These are phyloP conservation scores for Colletotrichum eremochloae DNA, from an alignment of 2,329 filamentous ascomycete genomes.

Conservation along the genomic window DNA sequence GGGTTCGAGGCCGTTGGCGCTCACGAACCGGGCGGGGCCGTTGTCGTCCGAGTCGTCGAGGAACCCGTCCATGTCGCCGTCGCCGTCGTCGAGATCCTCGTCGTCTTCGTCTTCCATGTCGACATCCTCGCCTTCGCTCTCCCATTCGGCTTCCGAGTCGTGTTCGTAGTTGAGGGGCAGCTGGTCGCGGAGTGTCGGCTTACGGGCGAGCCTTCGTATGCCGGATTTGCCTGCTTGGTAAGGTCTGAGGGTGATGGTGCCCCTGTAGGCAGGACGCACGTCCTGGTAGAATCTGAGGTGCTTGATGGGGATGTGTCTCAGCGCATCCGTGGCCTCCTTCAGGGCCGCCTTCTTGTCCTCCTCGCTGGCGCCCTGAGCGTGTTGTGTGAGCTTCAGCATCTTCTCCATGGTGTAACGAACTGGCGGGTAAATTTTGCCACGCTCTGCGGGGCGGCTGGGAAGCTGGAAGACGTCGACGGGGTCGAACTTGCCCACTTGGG, in stretches of 20 bases:
- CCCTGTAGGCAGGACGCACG: slow-evolving; percentile 78
- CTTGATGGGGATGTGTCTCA: slow-evolving; percentile 73
- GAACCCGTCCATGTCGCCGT: slow-evolving; percentile 92
- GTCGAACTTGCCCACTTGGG: slow-evolving; percentile 57
- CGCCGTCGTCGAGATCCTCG: slow-evolving; percentile 81
- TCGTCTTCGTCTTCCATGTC: slow-evolving; percentile 75
- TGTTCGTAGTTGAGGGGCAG: slow-evolving; percentile 81
- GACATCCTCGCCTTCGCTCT: slow-evolving; percentile 78
- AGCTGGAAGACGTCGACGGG: slow-evolving; percentile 62
- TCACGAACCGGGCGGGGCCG: slow-evolving; percentile 67
- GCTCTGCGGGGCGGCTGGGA: slow-evolving; percentile 52
- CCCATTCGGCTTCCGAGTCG: slow-evolving; percentile 90
- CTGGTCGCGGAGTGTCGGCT: slow-evolving; percentile 68
- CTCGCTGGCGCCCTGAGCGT: slow-evolving; percentile 53
- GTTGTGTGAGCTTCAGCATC: slow-evolving; percentile 63
- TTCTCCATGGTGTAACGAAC: slow-evolving; percentile 74
- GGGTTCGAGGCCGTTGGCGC: slow-evolving; percentile 79
- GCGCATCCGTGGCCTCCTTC: slow-evolving; percentile 52
- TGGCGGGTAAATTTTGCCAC: slow-evolving; percentile 63
- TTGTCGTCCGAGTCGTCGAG: slow-evolving; percentile 87
- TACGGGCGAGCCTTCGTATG: slow-evolving; percentile 64
- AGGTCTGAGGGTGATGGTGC: slow-evolving; percentile 76
- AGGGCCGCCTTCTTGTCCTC: slow-evolving; percentile 52
- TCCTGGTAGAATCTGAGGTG: slow-evolving; percentile 73
- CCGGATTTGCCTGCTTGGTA: slow-evolving; percentile 59